Evolutionary conservation across 176 grass and related monocot species (phyloP).

Genomic region (Bothriochloa decipiens): DNA sequence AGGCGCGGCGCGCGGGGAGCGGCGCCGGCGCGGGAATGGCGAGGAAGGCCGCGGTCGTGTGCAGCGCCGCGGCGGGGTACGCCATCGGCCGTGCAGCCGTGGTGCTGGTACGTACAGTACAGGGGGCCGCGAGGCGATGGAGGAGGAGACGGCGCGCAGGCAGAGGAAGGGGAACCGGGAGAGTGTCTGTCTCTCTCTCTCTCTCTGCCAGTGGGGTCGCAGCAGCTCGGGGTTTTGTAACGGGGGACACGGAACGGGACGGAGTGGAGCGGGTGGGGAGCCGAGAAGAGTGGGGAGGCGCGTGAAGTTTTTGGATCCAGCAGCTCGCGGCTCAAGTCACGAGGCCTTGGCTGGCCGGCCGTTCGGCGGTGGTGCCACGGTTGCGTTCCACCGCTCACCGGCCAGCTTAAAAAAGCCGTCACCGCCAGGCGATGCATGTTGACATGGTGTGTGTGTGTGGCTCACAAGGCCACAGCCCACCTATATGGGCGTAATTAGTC

Average conservation of each 20-base stretch:
- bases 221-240: not conserved
- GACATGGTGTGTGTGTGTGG: not conserved
- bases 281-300: conserved; percentile 34
- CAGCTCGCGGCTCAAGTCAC: not conserved
- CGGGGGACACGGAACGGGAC: not conserved
- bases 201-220: not conserved
- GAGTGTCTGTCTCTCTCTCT: not conserved
- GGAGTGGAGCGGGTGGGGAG: not conserved
- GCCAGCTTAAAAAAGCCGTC: not conserved
- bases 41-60: not conserved
- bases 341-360: not conserved
- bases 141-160: not conserved
- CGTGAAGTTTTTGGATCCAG: conserved; percentile 38
- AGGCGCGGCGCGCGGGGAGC: too few species aligned
- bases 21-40: not conserved
- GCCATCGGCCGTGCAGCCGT: conserved; percentile 33
- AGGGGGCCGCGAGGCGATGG: not conserved
- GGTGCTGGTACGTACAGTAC: too few species aligned
- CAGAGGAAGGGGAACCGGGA: not conserved
- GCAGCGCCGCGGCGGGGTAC: not conserved
- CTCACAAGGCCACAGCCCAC: too few species aligned
- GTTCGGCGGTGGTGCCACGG: not conserved
- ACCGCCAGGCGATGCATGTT: not conserved
- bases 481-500: too few species aligned
- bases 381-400: too few species aligned